Percentiles rank a stretch among this genome's conserved stretches.
These are phyloP conservation scores for Gossypium sturtianum DNA, from an alignment of 345 rosid species.

Conservation along the genomic window DNA sequence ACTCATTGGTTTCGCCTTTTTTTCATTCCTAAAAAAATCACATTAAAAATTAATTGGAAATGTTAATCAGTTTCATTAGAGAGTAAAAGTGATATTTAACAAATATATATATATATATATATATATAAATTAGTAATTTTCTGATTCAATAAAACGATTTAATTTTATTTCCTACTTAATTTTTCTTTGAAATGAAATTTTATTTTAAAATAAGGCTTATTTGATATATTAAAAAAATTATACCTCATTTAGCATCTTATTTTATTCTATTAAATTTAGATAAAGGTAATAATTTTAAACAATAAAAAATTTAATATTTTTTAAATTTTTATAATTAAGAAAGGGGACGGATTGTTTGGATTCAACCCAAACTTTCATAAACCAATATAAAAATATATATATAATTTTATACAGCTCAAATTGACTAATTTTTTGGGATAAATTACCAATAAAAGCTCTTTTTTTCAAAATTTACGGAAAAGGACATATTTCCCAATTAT, in stretches of 20 bases:
- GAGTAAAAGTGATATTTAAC: not conserved
- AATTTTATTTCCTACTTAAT: too few species aligned
- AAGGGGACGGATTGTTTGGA: too few species aligned
- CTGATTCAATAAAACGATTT: not conserved
- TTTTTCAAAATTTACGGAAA: too few species aligned
- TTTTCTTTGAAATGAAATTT: too few species aligned
- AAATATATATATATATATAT: not conserved
- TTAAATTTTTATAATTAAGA: too few species aligned
- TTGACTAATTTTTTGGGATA: too few species aligned
- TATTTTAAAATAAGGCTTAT: not conserved
- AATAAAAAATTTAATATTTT: not conserved
- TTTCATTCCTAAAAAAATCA: not conserved
- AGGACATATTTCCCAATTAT: too few species aligned
- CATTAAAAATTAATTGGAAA: not conserved
- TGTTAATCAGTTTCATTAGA: not conserved
- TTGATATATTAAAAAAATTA: not conserved
- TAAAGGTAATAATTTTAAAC: not conserved
- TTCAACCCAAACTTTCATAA: too few species aligned
- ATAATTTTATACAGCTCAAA: too few species aligned
- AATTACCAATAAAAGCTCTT: too few species aligned
- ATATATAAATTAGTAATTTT: not conserved
- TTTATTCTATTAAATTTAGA: not conserved
- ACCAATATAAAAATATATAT: too few species aligned
- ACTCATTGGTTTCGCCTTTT: too few species aligned
- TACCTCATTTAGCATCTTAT: not conserved